These are phyloP conservation scores for Gossypium laxum DNA, from an alignment of 441 rosid genomes.

Conservation along the genomic window DNA sequence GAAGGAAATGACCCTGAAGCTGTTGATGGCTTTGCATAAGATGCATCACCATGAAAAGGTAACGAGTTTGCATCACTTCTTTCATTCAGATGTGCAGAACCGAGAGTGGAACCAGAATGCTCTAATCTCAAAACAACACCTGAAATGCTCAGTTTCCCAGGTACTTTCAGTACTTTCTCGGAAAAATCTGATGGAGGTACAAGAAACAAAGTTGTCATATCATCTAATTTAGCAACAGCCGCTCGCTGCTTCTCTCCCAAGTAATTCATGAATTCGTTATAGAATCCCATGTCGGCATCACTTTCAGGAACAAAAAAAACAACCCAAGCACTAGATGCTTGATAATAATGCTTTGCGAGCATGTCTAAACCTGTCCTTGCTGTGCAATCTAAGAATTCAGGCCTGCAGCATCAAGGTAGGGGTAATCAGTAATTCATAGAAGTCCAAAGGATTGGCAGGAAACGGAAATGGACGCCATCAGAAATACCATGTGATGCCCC, in stretches of 20 bases:
- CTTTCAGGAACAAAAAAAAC: slow-evolving; percentile 87
- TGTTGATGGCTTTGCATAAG: slow-evolving; percentile 31
- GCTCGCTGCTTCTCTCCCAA: slow-evolving; percentile 94
- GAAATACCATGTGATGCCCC: not conserved
- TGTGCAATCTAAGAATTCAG: slow-evolving; percentile 85
- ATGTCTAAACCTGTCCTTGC: slow-evolving; percentile 91
- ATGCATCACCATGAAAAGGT: slow-evolving; percentile 37
- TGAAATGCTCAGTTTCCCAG: slow-evolving; percentile 84
- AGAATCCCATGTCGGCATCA: slow-evolving; percentile 74
- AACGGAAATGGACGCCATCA: not conserved
- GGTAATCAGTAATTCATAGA: not conserved
- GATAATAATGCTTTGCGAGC: slow-evolving; percentile 92
- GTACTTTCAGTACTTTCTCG: slow-evolving; percentile 77
- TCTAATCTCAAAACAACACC: slow-evolving; percentile 79
- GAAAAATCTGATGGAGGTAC: slow-evolving; percentile 97
- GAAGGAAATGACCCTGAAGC: slow-evolving; percentile 26
- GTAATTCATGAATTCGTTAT: slow-evolving; percentile 87
- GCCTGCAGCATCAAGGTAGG: slow-evolving; percentile 42
- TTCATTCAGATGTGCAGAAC: slow-evolving; percentile 36
- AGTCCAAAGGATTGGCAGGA: not conserved
- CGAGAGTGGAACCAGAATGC: slow-evolving; percentile 39
- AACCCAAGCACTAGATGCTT: slow-evolving; percentile 83
- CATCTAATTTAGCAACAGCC: slow-evolving; percentile 88
- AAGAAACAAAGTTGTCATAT: slow-evolving; percentile 78
- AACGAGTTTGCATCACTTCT: slow-evolving; percentile 27